Base-by-base conservation (phyloP, 2,329 filamentous ascomycete genomes). In the Aspergillus floridensis region DNA sequence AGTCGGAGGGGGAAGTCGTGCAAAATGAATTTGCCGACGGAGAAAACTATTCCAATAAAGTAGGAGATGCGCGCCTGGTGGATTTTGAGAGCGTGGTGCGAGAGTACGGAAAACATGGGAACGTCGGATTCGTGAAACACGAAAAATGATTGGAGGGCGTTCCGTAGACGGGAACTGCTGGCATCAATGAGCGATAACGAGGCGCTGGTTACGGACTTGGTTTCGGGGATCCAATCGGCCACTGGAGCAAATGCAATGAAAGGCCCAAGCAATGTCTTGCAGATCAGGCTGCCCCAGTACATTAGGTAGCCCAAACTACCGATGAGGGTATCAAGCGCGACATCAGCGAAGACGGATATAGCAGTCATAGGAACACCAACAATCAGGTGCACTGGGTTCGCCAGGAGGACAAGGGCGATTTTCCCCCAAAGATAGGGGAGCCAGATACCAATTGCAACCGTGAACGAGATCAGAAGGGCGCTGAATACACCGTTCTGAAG, bases 401-500 rank as follows among this genome's bases (percentile, higher is more conserved):
- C 91, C 24, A 93, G 73, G 53, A 93, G 80, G 72, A 93, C 88
- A 48, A 98, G 82, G 4, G 91, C 87, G 26, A 96, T 80, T 65
- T 96, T 93, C 14, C 95, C 95, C 70, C 92, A 88, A 57, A 97
- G 89, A 76, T 98, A 99, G 0, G 95, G 95, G 54, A 96, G 78
- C 79, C 95, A 96, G 49, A 98, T 86, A 54, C 92, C 93, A 59
- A 90, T 80, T 55, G 92, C 88, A 47, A 99, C 87, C 14, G 93
- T 96, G 54, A 93, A 85, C 1, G 91, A 90, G 14, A 99, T 92
- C 29, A 99, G 82, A 49, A 98, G 88, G 7, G 90, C 89, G 72
- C 93, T 96, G 75, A 99, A 99, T 16, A 97, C 87, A 57, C 91
- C 92, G 66, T 99, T 99, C 70, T 99, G 95, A 66, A 98, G 87